Evolutionary conservation across 768 basidiomycete species (phyloP).

Genomic region (Mycena maculata): DNA sequence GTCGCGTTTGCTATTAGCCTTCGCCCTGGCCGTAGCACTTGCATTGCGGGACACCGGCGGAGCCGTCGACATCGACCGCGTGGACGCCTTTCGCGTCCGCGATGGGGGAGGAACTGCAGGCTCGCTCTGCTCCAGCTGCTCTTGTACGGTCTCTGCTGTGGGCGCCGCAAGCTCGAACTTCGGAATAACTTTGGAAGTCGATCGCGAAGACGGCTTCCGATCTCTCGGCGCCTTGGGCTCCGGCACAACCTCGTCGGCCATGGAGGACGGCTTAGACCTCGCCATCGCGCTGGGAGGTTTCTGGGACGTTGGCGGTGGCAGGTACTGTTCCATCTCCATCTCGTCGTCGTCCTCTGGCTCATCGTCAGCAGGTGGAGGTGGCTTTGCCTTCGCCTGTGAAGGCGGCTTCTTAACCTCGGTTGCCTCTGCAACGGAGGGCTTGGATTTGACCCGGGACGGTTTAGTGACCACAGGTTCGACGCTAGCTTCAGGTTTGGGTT

Average conservation of each 20-base stretch:
- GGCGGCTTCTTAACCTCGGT: constrained; percentile 24
- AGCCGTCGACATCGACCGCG: constrained; percentile 13
- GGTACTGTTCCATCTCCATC: constrained; percentile 33
- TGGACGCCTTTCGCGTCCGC: constrained; percentile 21
- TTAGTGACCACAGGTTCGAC: constrained; percentile 24
- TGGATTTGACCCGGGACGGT: constrained; percentile 29
- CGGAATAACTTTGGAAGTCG: constrained; percentile 26
- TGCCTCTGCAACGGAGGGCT: constrained; percentile 25
- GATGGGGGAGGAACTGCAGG: constrained; percentile 11
- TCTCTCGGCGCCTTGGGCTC: constrained; percentile 17
- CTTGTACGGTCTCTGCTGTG: constrained; percentile 9
- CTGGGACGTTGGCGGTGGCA: constrained; percentile 29
- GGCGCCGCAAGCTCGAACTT: constrained; percentile 15
- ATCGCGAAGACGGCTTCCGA: constrained; percentile 28
- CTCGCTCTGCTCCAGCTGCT: constrained; percentile 23
- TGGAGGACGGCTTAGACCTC: constrained; percentile 21
- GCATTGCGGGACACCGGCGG: constrained; percentile 21
- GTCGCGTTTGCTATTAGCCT: constrained; percentile 23
- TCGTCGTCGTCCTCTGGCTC: constrained; percentile 36
- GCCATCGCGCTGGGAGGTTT: constrained; percentile 16
- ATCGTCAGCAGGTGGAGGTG: constrained; percentile 18
- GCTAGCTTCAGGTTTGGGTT: constrained; percentile 18
- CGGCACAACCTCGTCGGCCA: constrained; percentile 3
- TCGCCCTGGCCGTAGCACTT: constrained; percentile 26
- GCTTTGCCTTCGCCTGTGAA: constrained; percentile 26